Evolutionary conservation across 805 yeast species (phyloP).

Genomic region (Saccharomyces eubayanus): DNA sequence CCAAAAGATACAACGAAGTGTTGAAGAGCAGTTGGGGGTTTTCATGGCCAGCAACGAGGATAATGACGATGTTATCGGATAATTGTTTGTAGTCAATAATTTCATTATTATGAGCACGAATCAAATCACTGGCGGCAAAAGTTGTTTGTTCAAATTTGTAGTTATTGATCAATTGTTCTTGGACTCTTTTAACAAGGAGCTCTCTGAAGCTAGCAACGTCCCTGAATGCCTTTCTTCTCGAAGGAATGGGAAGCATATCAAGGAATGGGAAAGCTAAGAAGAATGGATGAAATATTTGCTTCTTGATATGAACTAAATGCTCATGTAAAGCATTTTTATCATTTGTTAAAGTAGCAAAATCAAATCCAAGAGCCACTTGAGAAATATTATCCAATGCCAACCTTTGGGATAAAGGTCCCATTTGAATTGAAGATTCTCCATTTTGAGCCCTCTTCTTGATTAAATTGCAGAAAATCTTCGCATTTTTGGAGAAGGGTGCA

Average conservation of each 20-base stretch:
- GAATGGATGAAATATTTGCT: conserved; percentile 47
- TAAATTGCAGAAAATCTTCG: conserved; percentile 28
- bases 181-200: conserved; percentile 31
- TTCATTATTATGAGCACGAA: conserved; percentile 33
- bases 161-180: conserved; percentile 25
- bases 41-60: conserved; percentile 57
- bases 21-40: conserved; percentile 48
- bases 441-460: conserved; percentile 12
- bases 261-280: conserved; percentile 48
- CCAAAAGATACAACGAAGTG: conserved; percentile 40
- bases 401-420: conserved; percentile 40
- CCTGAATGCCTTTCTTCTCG: conserved; percentile 36
- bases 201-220: conserved; percentile 38
- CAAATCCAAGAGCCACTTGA: conserved; percentile 42
- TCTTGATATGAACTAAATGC: conserved; percentile 38
- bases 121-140: conserved; percentile 37
- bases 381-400: conserved; percentile 43
- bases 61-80: conserved; percentile 45
- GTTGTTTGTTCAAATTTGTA: conserved; percentile 29
- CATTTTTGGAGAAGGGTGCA: conserved; percentile 34
- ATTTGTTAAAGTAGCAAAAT: conserved; percentile 35
- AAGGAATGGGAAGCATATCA: conserved; percentile 42
- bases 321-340: conserved; percentile 32
- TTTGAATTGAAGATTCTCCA: conserved; percentile 4
- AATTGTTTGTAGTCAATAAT: conserved; percentile 39